These are phyloP conservation scores for Colletotrichum camelliae DNA, from an alignment of 2,329 filamentous ascomycete species.

Conservation along the genomic window DNA sequence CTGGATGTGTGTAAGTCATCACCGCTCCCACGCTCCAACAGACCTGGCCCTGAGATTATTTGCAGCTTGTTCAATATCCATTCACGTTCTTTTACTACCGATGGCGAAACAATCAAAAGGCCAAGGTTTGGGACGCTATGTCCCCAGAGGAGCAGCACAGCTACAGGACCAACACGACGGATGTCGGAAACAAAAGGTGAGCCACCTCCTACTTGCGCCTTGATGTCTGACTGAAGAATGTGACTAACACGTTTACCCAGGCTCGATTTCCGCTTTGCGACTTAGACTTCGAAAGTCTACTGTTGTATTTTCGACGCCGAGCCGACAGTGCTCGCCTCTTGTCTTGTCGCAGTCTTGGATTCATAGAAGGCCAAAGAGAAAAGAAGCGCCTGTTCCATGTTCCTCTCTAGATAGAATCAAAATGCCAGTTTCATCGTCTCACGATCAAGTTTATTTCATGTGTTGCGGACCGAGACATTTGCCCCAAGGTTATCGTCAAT, in stretches of 20 bases:
- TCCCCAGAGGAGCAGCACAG: slow-evolving; percentile 43
- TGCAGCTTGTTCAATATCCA: slow-evolving; percentile 39
- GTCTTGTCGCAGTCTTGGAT: neutral
- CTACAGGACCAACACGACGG: slow-evolving; percentile 48
- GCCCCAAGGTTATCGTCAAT: neutral
- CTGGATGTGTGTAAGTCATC: slow-evolving; percentile 42
- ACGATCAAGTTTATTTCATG: neutral
- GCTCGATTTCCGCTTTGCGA: slow-evolving; percentile 19
- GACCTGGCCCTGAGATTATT: slow-evolving; percentile 15
- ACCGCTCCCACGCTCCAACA: fast-evolving
- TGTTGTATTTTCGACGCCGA: neutral
- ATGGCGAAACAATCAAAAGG: slow-evolving; percentile 41
- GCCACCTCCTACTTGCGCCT: neutral
- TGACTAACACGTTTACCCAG: neutral
- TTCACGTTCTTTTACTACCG: slow-evolving; percentile 42
- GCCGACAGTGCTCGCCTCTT: neutral
- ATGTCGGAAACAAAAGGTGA: slow-evolving; percentile 50
- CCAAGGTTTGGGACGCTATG: slow-evolving; percentile 42
- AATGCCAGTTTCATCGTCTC: neutral
- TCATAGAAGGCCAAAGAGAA: fast-evolving
- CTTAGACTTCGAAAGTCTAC: neutral
- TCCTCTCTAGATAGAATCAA: neutral
- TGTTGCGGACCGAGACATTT: neutral
- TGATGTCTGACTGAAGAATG: fast-evolving
- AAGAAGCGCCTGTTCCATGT: fast-evolving